Evolutionary conservation across 345 rosid species (phyloP).

Genomic region (Lepidium africanum): DNA sequence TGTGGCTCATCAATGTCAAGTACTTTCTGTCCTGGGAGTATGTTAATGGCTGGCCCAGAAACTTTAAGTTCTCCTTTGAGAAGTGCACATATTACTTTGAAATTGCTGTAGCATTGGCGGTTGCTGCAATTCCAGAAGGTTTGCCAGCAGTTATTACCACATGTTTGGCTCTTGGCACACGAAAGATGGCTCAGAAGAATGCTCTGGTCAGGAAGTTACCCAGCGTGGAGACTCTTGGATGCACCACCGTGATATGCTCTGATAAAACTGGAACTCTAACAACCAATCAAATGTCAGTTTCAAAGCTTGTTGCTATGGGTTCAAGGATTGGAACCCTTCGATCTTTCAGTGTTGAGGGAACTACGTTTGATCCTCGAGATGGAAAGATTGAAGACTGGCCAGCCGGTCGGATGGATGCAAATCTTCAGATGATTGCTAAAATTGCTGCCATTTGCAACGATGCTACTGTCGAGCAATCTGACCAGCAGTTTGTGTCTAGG

Average conservation of each 20-base stretch:
- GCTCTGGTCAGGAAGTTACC: slow-evolving; percentile 92
- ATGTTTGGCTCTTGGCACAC: slow-evolving; percentile 87
- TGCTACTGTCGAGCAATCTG: slow-evolving; percentile 63
- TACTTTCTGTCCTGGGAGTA: slow-evolving; percentile 90
- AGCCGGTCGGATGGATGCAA: slow-evolving; percentile 63
- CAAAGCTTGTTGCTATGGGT: slow-evolving; percentile 84
- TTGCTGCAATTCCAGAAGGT: slow-evolving; percentile 98
- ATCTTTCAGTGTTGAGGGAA: slow-evolving; percentile 77
- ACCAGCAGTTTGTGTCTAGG: slow-evolving; percentile 49
- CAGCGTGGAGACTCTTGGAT: slow-evolving; percentile 92
- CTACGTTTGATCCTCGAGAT: slow-evolving; percentile 71
- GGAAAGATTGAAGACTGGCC: slow-evolving; percentile 76
- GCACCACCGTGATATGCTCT: slow-evolving; percentile 90
- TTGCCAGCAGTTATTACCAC: slow-evolving; percentile 95
- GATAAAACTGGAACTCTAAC: slow-evolving; percentile 95
- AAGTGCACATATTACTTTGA: slow-evolving; percentile 97
- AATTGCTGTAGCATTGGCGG: slow-evolving; percentile 94
- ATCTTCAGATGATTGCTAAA: slow-evolving; percentile 87
- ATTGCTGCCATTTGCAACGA: slow-evolving; percentile 87
- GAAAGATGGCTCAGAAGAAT: slow-evolving; percentile 98
- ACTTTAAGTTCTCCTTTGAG: slow-evolving; percentile 88
- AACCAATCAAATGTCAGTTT: slow-evolving; percentile 86
- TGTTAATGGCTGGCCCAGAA: slow-evolving; percentile 83
- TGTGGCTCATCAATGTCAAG: slow-evolving; percentile 92
- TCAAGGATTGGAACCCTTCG: slow-evolving; percentile 57